Conservation (phyloP, 176 grass and related monocot genomes). For the Sorghum bicolor region Sorghum_bicolor_NCBIv3 NC_012876.2:4644001-4644500, state of each 20-base stretch:
- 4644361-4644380: neutral
- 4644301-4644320: neutral
- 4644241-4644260: slow-evolving; percentile 8
- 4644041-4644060: slow-evolving; percentile 6
- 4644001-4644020: slow-evolving; percentile 71
- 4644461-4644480: neutral
- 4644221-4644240: slow-evolving; percentile 8
- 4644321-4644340: neutral
- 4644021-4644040: slow-evolving; percentile 50
- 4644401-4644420: neutral
- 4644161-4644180: slow-evolving; percentile 81
- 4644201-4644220: slow-evolving; percentile 23
- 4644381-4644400: neutral
- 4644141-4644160: slow-evolving; percentile 73
- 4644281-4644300: neutral
- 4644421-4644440: neutral
- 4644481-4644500: neutral
- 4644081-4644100: slow-evolving; percentile 5
- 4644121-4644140: slow-evolving; percentile 97
- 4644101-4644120: slow-evolving; percentile 76
- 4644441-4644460: neutral
- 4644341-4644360: neutral
- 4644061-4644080: neutral
- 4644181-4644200: slow-evolving; percentile 86
- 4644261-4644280: neutral